Evolutionary conservation across 208 protist species (phyloP).

Genomic region (Naegleria gruberi): DNA sequence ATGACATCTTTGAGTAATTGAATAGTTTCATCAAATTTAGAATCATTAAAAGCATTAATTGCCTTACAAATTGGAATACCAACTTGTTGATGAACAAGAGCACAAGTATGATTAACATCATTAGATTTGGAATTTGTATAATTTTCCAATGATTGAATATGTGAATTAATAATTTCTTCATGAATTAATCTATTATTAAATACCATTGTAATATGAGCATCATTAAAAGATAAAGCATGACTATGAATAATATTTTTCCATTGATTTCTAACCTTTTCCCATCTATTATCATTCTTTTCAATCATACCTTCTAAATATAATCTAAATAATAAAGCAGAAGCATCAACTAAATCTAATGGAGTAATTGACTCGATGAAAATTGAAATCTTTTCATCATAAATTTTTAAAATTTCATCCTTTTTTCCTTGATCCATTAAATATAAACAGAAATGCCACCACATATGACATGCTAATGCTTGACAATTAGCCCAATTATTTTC

Average conservation of each 20-base stretch:
- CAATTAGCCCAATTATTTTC: not conserved
- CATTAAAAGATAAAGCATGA: conserved; percentile 10
- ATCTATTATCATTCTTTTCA: not conserved
- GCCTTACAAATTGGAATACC: not conserved
- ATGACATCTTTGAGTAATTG: not conserved
- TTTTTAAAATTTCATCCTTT: not conserved
- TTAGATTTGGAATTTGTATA: not conserved
- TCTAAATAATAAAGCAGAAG: not conserved
- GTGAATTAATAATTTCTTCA: not conserved
- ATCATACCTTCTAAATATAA: not conserved
- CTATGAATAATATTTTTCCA: not conserved
- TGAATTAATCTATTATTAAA: not conserved
- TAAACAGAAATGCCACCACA: conserved; percentile 12
- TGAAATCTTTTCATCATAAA: conserved; percentile 22
- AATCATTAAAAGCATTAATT: not conserved
- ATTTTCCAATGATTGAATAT: not conserved
- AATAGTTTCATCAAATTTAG: not conserved
- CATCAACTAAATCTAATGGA: conserved; percentile 10
- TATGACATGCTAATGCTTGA: not conserved
- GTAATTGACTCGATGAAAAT: not conserved
- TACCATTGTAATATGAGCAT: not conserved
- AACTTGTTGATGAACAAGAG: not conserved
- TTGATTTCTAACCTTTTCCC: not conserved
- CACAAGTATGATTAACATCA: not conserved
- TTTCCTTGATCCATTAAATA: not conserved